Evolutionary conservation across 208 protist genomes (phyloP).

Genomic region (Vickermania spadyakhi): DNA sequence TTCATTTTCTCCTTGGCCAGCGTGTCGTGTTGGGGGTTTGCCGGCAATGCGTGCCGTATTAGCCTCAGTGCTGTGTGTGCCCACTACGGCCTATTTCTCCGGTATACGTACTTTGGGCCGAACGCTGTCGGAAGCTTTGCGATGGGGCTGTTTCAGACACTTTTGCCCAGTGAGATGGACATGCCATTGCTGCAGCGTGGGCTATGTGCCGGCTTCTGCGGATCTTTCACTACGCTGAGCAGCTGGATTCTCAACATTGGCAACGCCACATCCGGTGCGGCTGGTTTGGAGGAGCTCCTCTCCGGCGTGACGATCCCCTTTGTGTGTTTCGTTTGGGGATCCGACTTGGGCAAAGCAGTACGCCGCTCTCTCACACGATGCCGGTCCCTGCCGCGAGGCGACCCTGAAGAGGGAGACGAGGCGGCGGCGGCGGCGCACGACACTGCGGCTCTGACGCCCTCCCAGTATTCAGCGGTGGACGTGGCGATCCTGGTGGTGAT

Average conservation of each 20-base stretch:
- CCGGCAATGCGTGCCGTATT: conserved; percentile 36
- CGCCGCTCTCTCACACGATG: too few relatives aligned
- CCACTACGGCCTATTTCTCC: conserved; percentile 18
- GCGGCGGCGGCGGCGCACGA: background rate
- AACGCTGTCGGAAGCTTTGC: conserved; percentile 37
- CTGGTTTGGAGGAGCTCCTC: conserved; percentile 33
- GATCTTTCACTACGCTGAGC: conserved; percentile 46
- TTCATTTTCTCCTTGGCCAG: conserved; percentile 17
- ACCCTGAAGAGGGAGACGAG: background rate
- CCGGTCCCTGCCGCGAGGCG: too few relatives aligned
- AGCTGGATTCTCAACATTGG: conserved; percentile 38
- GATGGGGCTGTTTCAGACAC: conserved; percentile 22
- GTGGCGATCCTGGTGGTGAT: conserved; percentile 16
- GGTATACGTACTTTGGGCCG: conserved; percentile 27
- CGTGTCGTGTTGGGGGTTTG: conserved; percentile 33
- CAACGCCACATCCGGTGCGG: conserved; percentile 14
- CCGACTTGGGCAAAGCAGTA: background rate
- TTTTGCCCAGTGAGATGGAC: conserved; percentile 10
- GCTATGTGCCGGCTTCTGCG: conserved; percentile 44
- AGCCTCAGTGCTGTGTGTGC: conserved; percentile 12
- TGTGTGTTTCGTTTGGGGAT: conserved; percentile 22
- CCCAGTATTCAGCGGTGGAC: conserved; percentile 6
- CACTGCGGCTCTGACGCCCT: background rate
- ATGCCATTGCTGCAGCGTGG: conserved; percentile 23
- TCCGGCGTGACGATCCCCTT: conserved; percentile 40